Evolutionary conservation across 495 filamentous ascomycete species (phyloP).

Genomic region (Xylaria longipes): DNA sequence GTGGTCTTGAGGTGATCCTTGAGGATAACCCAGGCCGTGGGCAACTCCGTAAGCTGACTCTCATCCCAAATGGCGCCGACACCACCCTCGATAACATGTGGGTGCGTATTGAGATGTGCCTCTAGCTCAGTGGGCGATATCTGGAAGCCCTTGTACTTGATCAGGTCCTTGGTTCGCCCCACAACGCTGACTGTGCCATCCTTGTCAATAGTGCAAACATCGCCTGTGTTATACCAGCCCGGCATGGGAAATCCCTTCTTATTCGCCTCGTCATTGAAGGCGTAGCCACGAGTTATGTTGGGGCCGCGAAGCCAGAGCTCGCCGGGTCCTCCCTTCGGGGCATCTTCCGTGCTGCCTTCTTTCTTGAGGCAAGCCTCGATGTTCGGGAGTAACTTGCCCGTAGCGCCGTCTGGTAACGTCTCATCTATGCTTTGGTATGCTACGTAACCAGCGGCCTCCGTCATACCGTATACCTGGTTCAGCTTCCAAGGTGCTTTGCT

Average conservation of each 20-base stretch:
- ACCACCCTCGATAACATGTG: constrained; percentile 70
- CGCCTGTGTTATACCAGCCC: constrained; percentile 72
- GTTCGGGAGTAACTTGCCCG: constrained; percentile 33
- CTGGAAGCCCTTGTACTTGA: constrained; percentile 76
- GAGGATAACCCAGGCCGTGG: constrained; percentile 71
- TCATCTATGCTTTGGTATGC: constrained; percentile 34
- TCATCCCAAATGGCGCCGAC: constrained; percentile 70
- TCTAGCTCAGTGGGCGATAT: constrained; percentile 78
- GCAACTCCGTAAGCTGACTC: constrained; percentile 69
- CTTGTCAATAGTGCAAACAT: constrained; percentile 65
- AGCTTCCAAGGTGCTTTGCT: constrained; percentile 33
- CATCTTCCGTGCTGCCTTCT: constrained; percentile 49
- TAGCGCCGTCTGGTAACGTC: constrained; percentile 27
- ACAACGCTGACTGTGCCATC: constrained; percentile 67
- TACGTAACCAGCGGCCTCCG: constrained; percentile 39
- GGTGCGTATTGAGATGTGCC: constrained; percentile 65
- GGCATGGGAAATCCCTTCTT: constrained; percentile 60
- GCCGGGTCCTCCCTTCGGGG: constrained; percentile 61
- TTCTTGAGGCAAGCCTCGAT: constrained; percentile 37
- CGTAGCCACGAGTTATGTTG: constrained; percentile 69
- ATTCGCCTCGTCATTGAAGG: constrained; percentile 66
- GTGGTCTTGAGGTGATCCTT: constrained; percentile 48
- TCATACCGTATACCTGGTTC: constrained; percentile 41
- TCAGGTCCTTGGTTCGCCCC: constrained; percentile 71
- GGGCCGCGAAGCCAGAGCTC: constrained; percentile 73